These are phyloP conservation scores for Globisporangium spiculum DNA, from an alignment of 352 stramenopile genomes.

Conservation along the genomic window DNA sequence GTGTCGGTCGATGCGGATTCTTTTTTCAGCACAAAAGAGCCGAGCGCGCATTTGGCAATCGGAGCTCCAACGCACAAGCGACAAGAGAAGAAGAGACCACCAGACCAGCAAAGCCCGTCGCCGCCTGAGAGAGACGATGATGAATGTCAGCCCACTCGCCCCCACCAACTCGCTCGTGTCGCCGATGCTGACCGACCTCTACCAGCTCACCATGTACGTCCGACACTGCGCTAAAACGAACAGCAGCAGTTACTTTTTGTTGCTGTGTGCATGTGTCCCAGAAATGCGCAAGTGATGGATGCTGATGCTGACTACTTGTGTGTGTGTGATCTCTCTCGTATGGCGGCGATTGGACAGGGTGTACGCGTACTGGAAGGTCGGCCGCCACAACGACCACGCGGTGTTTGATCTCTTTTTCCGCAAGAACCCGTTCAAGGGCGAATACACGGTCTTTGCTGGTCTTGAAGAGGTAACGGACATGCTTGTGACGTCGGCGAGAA, in stretches of 20 bases:
- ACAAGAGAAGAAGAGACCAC: not conserved
- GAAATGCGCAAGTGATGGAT: constrained; percentile 7
- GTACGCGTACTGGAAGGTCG: constrained; percentile 98
- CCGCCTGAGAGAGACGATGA: constrained; percentile 22
- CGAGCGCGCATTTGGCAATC: constrained; percentile 7
- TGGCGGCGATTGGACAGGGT: constrained; percentile 71
- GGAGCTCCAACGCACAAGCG: constrained; percentile 8
- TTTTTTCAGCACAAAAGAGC: constrained; percentile 14
- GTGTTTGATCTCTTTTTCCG: constrained; percentile 99
- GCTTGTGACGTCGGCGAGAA: not conserved
- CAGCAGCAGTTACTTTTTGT: not conserved
- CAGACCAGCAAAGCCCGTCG: too few species aligned
- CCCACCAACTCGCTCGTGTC: constrained; percentile 94
- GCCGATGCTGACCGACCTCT: constrained; percentile 97
- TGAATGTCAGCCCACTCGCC: constrained; percentile 42
- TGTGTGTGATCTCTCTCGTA: not conserved
- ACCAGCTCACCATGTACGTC: constrained; percentile 93
- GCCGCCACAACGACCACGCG: constrained; percentile 90
- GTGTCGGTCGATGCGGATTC: not conserved
- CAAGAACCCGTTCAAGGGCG: constrained; percentile 98
- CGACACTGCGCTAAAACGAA: not conserved
- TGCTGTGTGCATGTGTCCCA: not conserved
- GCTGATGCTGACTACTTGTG: constrained; percentile 10
- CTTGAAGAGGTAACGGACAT: constrained; percentile 65
- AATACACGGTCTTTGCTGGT: constrained; percentile 95